Base-by-base conservation (phyloP, 257 asterid species). In the Anisodus tanguticus region DNA sequence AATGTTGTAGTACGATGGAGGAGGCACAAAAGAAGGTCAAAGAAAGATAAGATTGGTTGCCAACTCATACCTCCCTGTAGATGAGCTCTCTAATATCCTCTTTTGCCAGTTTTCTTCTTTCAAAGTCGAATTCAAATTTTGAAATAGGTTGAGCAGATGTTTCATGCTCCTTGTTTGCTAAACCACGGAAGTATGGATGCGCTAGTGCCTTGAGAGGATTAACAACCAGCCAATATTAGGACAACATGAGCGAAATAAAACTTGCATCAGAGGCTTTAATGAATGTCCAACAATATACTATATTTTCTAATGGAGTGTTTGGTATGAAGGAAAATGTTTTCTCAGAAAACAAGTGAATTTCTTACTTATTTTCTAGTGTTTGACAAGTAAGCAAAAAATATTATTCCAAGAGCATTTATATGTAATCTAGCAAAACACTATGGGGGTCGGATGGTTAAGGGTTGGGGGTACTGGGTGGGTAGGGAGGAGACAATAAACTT, bases 121-220 rank as follows among this genome's bases (percentile, higher is more conserved):
- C 99, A 85, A 94, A 95, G 80, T 95, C 97, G 77, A 96, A 94
- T 89, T 96, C 98, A 47, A 94, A 93, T 88, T 92, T 96, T 16
- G 99, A 94, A 85, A 96, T 93, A 58, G 86, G 98, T 68, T 90
- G 91, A 60, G 94, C 91, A 57, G 92, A 88, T 15, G 98, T 98
- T 83, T 95, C 99, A 15, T 93, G 94, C 82, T 96, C 98, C 84
- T 90, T 90, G 84, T 96, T 93, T 53, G 98, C 94, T 87, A 96
- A 86, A 66, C 94, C 93, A 17, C 83, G 81, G 83, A 96, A 96
- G 74, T 94, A 96, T 4, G 99, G 98, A 89, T 96, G 97, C 39
- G 97, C 90, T 84, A 94, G 84, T 79, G 99, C 98, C 98, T 93
- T 12, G 93, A 43, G 80, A 69, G 19, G 41, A 84, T 37, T 88